These are phyloP conservation scores for Plasmodium falciparum DNA, from an alignment of 169 alveolate species.

Conservation along the genomic window DNA sequence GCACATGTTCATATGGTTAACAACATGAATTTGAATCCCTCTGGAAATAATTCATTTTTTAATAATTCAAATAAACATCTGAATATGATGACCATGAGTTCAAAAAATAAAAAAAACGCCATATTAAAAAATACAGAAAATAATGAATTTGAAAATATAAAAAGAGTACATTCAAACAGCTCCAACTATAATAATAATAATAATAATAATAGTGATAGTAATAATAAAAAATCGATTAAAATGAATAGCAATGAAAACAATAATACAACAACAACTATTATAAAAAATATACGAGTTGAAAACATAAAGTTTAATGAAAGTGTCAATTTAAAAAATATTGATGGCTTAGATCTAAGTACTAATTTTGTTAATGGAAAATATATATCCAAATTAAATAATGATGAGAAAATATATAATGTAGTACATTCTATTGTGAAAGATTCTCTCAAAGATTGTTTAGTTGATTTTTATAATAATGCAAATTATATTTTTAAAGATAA, in stretches of 20 bases:
- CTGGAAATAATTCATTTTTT: not conserved
- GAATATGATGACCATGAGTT: not conserved
- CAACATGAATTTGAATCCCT: not conserved
- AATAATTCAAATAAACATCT: not conserved
- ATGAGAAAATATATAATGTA: conserved; percentile 51
- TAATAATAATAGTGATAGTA: not conserved
- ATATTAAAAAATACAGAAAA: not conserved
- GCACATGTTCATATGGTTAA: not conserved
- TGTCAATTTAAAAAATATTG: conserved; percentile 32
- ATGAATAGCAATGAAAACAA: conserved; percentile 2
- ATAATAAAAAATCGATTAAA: conserved; percentile 1
- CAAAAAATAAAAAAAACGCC: not conserved
- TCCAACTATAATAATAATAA: conserved; percentile 1
- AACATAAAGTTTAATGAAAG: conserved; percentile 41
- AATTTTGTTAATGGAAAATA: conserved; percentile 56
- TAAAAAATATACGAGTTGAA: conserved; percentile 44
- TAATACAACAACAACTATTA: not conserved
- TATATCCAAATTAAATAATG: conserved; percentile 24
- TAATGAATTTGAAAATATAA: conserved; percentile 16
- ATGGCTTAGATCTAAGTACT: conserved; percentile 50
- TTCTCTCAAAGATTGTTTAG: conserved; percentile 23
- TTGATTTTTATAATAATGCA: conserved; percentile 48
- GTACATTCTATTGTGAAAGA: conserved; percentile 38
- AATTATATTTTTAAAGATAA: conserved; percentile 30
- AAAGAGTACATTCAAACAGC: not conserved